Evolutionary conservation across 192 early-diverging fungal species (phyloP).

Genomic region (Coemansia sp.): DNA sequence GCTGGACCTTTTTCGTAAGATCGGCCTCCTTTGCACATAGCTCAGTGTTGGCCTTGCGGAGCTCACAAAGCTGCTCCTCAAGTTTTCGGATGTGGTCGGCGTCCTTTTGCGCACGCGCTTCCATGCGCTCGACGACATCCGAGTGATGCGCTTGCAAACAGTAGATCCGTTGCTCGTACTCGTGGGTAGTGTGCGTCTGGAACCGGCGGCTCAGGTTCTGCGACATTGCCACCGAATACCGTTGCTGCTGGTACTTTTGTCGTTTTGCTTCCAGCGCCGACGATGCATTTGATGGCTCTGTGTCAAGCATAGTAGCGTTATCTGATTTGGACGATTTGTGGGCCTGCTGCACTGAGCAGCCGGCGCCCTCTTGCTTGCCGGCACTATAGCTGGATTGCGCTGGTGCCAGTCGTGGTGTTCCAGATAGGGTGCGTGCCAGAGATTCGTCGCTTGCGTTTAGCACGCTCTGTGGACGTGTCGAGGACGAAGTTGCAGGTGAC

Average conservation of each 20-base stretch:
- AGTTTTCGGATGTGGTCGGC: slow-evolving; percentile 22
- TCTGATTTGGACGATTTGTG: not conserved
- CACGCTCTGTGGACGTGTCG: slow-evolving; percentile 19
- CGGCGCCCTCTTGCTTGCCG: not conserved
- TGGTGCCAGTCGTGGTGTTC: not conserved
- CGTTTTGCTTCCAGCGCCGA: not conserved
- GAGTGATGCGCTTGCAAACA: slow-evolving; percentile 52
- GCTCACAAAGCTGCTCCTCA: slow-evolving; percentile 27
- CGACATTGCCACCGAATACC: slow-evolving; percentile 50
- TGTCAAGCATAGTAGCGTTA: not conserved
- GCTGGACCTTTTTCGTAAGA: slow-evolving; percentile 16
- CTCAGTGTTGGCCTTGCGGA: slow-evolving; percentile 22
- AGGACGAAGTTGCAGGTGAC: slow-evolving; percentile 10
- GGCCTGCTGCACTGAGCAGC: not conserved
- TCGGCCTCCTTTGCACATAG: slow-evolving; percentile 31
- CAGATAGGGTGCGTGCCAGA: slow-evolving; percentile 3
- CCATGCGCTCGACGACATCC: slow-evolving; percentile 46
- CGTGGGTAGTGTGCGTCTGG: slow-evolving; percentile 38
- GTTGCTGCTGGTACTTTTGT: slow-evolving; percentile 3
- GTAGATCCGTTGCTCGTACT: slow-evolving; percentile 55
- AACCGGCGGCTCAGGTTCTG: slow-evolving; percentile 49
- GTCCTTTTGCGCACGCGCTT: slow-evolving; percentile 29
- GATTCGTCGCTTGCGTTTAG: slow-evolving; percentile 28
- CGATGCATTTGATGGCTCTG: not conserved
- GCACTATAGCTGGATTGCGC: not conserved